Conservation (phyloP, 2,329 filamentous ascomycete species). For the Capronia coronata region DNA sequence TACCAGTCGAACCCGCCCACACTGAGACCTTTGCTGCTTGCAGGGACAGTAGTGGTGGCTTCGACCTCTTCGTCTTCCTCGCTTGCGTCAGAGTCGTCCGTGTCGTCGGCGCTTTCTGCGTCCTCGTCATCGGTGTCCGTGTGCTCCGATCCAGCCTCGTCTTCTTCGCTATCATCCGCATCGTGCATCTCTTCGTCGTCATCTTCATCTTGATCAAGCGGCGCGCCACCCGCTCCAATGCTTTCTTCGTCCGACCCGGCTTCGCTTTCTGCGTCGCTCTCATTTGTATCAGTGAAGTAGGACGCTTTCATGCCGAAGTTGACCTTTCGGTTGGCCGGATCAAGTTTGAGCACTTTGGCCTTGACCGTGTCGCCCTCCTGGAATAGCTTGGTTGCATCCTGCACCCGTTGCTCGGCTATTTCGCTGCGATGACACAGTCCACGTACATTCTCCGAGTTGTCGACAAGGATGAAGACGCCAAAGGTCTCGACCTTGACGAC, state of each 20-base stretch:
- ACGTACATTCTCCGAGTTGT: slow-evolving; percentile 80
- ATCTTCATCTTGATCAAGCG: too few relatives aligned
- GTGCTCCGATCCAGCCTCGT: slow-evolving; percentile 28
- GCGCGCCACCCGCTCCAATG: slow-evolving; percentile 33
- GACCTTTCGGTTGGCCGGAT: slow-evolving; percentile 67
- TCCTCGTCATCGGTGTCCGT: slow-evolving; percentile 33
- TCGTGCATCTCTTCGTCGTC: slow-evolving; percentile 31
- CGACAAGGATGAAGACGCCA: slow-evolving; percentile 86
- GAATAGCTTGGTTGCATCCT: slow-evolving; percentile 84
- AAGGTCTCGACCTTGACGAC: slow-evolving; percentile 92
- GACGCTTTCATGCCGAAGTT: slow-evolving; percentile 90
- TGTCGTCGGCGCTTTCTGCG: slow-evolving; percentile 29
- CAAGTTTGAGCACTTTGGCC: slow-evolving; percentile 75
- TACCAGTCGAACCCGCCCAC: slow-evolving; percentile 84
- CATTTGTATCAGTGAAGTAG: slow-evolving; percentile 64
- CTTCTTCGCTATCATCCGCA: slow-evolving; percentile 41
- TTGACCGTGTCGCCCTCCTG: slow-evolving; percentile 89
- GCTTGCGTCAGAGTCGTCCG: slow-evolving; percentile 29
- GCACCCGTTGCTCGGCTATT: slow-evolving; percentile 75
- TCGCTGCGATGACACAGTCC: slow-evolving; percentile 88
- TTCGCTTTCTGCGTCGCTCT: slow-evolving; percentile 44
- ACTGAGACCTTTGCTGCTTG: slow-evolving; percentile 54
- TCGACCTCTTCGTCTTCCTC: slow-evolving; percentile 37
- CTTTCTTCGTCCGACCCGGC: slow-evolving; percentile 35
- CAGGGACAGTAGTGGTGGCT: slow-evolving; percentile 7